Base-by-base conservation (phyloP, 1,284 basidiomycete genomes). In the Coniferiporia sulphurascens region DNA sequence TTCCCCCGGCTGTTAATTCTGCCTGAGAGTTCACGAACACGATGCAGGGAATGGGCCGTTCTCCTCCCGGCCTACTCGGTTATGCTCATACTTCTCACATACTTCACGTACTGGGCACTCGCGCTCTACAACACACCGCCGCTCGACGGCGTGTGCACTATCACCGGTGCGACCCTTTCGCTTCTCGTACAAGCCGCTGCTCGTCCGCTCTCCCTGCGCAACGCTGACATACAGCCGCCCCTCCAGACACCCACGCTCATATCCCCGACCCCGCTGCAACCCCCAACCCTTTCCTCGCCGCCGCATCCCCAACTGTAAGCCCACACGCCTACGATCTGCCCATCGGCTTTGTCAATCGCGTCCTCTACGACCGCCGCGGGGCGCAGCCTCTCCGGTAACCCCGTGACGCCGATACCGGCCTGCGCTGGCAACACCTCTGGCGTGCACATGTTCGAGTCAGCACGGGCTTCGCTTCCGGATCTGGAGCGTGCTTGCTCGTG, bases 51-150 rank as follows among this genome's bases (percentile, higher is more conserved):
- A 78, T 95, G 93, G 92, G 82, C 90, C 19, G 67, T 94, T 32
- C 80, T 95, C 36, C 70, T 95, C n/a, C 93, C 93, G 22, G 84
- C 91, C 15, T 95, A 87, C 74, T 80, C 88, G 12, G 78, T 91
- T 65, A 73, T 93, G 48, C 65, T 89, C 12, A 81, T 87, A 48
- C 79, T 94, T 48, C 77, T 91, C 58, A 86, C 90, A 1, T 95
- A 94, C 72, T 82, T 85, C 69, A 77, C 80, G 1, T 94, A 95
- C 69, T 86, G 87, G 64, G 83, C 87, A 5, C 74, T 95, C 62
- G 88, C 89, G 0, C 73, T 93, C 8, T 81, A 81, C 59, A 78
- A 78, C 10, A 91, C 90, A 7, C 93, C 93, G 1, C 64, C 80
- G 3, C 89, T 93, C 65, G 76, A 79, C 61, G 85, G 89, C 60